Percentiles rank a stretch among this genome's conserved stretches.
Conservation (phyloP, 768 basidiomycete species). For the Psilocybe azurescens region DNA sequence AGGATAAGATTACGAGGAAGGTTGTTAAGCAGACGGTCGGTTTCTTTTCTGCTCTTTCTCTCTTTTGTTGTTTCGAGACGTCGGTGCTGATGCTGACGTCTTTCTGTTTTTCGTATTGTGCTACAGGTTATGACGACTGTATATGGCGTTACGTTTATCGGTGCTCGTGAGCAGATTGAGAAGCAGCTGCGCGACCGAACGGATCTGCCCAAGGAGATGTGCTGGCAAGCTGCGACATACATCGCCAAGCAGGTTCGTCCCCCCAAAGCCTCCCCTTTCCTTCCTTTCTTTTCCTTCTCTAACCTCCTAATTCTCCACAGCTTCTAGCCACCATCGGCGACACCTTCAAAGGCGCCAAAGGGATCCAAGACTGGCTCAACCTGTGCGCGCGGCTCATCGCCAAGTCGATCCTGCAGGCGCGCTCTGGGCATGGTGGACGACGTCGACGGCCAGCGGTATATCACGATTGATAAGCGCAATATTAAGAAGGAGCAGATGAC, state of each 20-base stretch:
- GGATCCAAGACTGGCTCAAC: constrained; percentile 92
- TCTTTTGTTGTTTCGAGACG: not conserved
- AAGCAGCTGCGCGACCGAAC: constrained; percentile 80
- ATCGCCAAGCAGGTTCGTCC: constrained; percentile 72
- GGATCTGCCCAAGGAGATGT: constrained; percentile 73
- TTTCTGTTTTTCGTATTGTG: not conserved
- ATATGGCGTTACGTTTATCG: constrained; percentile 95
- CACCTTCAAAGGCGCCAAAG: constrained; percentile 90
- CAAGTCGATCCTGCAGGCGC: constrained; percentile 80
- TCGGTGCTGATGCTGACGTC: not conserved
- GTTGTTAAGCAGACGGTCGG: constrained; percentile 96
- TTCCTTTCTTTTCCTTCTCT: too few species aligned
- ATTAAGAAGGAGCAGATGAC: constrained; percentile 93
- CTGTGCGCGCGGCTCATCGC: constrained; percentile 83
- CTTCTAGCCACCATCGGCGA: constrained; percentile 86
- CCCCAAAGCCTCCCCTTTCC: not conserved
- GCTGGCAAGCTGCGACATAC: constrained; percentile 78
- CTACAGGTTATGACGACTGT: constrained; percentile 98
- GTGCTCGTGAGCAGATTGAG: constrained; percentile 94
- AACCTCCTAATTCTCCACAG: constrained; percentile 33
- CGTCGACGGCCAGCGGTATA: constrained; percentile 21
- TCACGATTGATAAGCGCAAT: constrained; percentile 14
- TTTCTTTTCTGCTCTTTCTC: constrained; percentile 17
- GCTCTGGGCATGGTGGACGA: constrained; percentile 53
- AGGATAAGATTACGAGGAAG: constrained; percentile 86